Evolutionary conservation across 352 stramenopile species (phyloP).

Genomic region (Phytopythium aichiense): DNA sequence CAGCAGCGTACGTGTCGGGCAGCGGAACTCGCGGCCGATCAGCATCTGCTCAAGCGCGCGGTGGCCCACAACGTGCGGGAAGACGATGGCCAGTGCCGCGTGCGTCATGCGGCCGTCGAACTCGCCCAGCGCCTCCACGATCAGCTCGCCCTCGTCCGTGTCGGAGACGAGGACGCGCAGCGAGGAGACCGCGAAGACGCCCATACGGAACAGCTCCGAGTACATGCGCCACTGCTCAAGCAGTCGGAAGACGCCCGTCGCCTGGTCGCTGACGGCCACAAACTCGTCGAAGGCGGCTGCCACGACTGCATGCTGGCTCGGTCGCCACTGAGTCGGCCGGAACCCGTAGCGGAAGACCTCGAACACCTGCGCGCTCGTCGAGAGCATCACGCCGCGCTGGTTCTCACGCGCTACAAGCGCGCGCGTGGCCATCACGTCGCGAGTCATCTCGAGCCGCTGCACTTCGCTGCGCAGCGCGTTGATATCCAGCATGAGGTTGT

Average conservation of each 20-base stretch:
- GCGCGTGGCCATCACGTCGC: not conserved
- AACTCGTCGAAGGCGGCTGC: not conserved
- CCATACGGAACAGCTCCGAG: constrained; percentile 1
- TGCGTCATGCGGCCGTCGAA: not conserved
- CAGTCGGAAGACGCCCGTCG: not conserved
- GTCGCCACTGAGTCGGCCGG: not conserved
- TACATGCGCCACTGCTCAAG: constrained; percentile 1
- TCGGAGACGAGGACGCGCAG: not conserved
- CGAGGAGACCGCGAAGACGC: not conserved
- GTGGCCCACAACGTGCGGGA: not conserved
- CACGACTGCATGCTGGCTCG: not conserved
- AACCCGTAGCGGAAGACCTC: not conserved
- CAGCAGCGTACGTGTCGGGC: not conserved
- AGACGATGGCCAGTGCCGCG: not conserved
- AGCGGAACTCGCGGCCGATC: not conserved
- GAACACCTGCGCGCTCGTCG: not conserved
- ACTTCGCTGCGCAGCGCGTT: constrained; percentile 23
- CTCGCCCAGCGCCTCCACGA: not conserved
- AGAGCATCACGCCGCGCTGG: not conserved
- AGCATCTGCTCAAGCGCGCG: not conserved
- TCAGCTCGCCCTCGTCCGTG: not conserved
- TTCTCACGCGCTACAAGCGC: not conserved
- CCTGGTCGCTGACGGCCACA: not conserved
- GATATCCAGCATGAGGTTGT: constrained; percentile 24
- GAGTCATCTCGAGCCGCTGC: not conserved